A percentile compares a stretch with the other conserved stretches of the same genome.
Evolutionary conservation across 441 rosid species (phyloP).

Genomic region (Croton laevigatus): DNA sequence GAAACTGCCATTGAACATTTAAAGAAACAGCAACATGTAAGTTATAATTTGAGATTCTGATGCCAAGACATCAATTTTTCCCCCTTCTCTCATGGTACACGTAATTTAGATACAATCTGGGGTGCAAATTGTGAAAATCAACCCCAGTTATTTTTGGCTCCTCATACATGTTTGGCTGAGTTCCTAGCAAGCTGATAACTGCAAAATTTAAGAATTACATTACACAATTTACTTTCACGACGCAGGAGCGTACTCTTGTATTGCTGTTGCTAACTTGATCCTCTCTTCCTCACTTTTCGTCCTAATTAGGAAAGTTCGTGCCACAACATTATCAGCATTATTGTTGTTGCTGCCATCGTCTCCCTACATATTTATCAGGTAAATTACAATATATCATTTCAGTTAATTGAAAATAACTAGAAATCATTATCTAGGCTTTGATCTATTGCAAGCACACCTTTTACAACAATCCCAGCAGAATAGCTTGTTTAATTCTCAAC

Average conservation of each 20-base stretch:
- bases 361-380: constrained; percentile 38
- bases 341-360: constrained; percentile 46
- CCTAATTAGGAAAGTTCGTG: constrained; percentile 79
- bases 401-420: neutral
- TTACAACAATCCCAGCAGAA: no score
- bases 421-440: neutral
- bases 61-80: neutral
- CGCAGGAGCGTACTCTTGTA: constrained; percentile 78
- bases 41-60: neutral
- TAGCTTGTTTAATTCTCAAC: no score
- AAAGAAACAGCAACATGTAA: neutral
- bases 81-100: constrained; percentile 27
- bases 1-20: neutral
- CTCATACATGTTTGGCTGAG: constrained; percentile 18
- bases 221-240: constrained; percentile 32
- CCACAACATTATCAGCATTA: constrained; percentile 41
- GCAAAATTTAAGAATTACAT: constrained; percentile 23
- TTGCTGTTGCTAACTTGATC: constrained; percentile 64
- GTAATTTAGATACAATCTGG: constrained; percentile 22
- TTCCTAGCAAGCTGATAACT: constrained; percentile 13
- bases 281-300: constrained; percentile 75
- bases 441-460: no score
- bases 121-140: constrained; percentile 14
- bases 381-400: neutral
- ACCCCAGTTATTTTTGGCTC: constrained; percentile 19